A percentile compares a stretch with the other conserved stretches of the same genome.
These are phyloP conservation scores for Aspergillus neoniger DNA, from an alignment of 2,329 filamentous ascomycete species.

Conservation along the genomic window DNA sequence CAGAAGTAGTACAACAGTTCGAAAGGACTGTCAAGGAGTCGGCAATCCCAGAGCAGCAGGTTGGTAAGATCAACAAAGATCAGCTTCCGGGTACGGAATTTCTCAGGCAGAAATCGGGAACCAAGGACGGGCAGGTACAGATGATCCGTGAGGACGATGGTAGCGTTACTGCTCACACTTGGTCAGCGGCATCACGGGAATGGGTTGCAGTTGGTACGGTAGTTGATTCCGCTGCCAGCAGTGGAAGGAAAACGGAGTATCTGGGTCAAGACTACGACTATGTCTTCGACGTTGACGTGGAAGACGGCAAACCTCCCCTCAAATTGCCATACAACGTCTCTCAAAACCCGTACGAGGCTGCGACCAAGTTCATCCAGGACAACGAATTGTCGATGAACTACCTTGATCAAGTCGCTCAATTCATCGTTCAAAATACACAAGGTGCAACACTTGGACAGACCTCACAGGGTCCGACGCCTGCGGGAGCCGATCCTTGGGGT, in stretches of 20 bases:
- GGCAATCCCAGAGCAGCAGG: slow-evolving; percentile 82
- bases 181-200: slow-evolving; percentile 70
- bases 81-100: slow-evolving; percentile 88
- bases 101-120: slow-evolving; percentile 75
- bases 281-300: slow-evolving; percentile 94
- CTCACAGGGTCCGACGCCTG: slow-evolving; percentile 46
- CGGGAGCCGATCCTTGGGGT: slow-evolving; percentile 71
- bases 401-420: slow-evolving; percentile 87
- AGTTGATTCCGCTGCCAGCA: slow-evolving; percentile 83
- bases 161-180: slow-evolving; percentile 81
- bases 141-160: slow-evolving; percentile 85
- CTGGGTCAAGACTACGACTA: slow-evolving; percentile 90
- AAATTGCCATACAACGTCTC: slow-evolving; percentile 94
- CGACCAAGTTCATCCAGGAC: slow-evolving; percentile 84
- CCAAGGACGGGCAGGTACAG: slow-evolving; percentile 94
- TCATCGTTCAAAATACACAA: slow-evolving; percentile 87
- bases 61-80: slow-evolving; percentile 85
- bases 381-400: slow-evolving; percentile 87
- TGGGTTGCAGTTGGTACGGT: slow-evolving; percentile 94
- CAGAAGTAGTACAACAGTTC: slow-evolving; percentile 70
- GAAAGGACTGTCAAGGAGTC: slow-evolving; percentile 80
- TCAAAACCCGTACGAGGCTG: slow-evolving; percentile 88
- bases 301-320: slow-evolving; percentile 87
- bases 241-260: slow-evolving; percentile 73
- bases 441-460: slow-evolving; percentile 76